phyloP scores from a whole-genome alignment of 2,329 filamentous ascomycete species.

The Venturiaceae sp. region DNA sequence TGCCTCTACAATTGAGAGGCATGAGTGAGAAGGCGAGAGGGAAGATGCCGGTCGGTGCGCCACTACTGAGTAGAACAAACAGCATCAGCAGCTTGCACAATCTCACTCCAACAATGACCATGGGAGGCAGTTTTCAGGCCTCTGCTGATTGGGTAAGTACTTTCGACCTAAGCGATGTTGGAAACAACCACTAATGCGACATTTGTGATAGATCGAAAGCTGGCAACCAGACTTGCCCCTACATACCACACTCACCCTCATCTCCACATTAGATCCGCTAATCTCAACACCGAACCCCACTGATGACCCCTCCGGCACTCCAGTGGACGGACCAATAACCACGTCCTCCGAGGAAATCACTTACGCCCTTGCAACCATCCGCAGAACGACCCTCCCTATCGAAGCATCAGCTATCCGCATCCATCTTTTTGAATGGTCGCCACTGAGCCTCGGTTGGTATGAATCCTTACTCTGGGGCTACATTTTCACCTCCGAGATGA shows the following conservation, averaged over 20 bases:
- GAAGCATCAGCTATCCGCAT: constrained; percentile 67
- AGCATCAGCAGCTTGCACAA: constrained; percentile 72
- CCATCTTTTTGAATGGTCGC: constrained; percentile 91
- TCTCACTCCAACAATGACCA: constrained; percentile 47
- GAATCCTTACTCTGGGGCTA: constrained; percentile 91
- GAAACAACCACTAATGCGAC: background rate
- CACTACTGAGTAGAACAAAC: constrained; percentile 82
- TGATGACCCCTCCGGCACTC: background rate
- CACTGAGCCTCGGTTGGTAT: constrained; percentile 87
- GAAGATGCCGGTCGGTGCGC: constrained; percentile 80
- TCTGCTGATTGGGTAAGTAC: constrained; percentile 61
- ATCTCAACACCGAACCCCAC: constrained; percentile 28
- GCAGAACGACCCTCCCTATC: constrained; percentile 56
- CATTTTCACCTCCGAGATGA: constrained; percentile 84
- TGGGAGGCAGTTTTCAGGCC: constrained; percentile 59
- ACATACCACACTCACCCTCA: constrained; percentile 73
- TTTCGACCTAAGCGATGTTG: background rate
- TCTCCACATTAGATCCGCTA: constrained; percentile 48
- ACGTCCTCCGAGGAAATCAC: constrained; percentile 21
- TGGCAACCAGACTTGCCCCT: constrained; percentile 90
- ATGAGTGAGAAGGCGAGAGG: constrained; percentile 97
- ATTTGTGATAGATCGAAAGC: constrained; percentile 58
- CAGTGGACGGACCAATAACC: background rate
- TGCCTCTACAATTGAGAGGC: constrained; percentile 72
- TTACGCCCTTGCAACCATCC: constrained; percentile 39